Evolutionary conservation across 176 grass and related monocot species (phyloP).

Genomic region (Pontederia paniculata): DNA sequence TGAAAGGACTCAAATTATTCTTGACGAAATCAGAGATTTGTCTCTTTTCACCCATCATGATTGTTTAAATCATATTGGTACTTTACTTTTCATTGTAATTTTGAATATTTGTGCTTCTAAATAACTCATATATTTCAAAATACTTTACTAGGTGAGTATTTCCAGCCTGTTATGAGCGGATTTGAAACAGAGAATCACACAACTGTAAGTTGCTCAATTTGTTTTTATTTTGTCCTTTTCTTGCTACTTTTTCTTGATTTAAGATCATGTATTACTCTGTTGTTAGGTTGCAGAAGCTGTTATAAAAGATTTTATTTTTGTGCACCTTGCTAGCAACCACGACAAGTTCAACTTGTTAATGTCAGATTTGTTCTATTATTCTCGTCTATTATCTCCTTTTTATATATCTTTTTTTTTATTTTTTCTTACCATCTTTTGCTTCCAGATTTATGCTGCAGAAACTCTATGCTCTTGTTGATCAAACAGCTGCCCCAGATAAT

Average conservation of each 20-base stretch:
- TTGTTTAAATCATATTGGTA: slow-evolving; percentile 90
- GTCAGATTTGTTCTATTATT: slow-evolving; percentile 32
- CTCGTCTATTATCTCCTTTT: slow-evolving; percentile 5
- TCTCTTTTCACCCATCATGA: slow-evolving; percentile 61
- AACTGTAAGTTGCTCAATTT: slow-evolving; percentile 40
- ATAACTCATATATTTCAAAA: slow-evolving; percentile 8
- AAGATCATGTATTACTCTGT: background rate
- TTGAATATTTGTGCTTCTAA: slow-evolving; percentile 22
- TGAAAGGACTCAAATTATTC: slow-evolving; percentile 95
- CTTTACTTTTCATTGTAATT: slow-evolving; percentile 17
- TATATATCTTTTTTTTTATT: slow-evolving; percentile 4
- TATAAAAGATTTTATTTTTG: slow-evolving; percentile 74
- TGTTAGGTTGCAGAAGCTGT: slow-evolving; percentile 88
- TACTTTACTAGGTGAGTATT: slow-evolving; percentile 68
- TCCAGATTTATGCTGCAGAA: slow-evolving; percentile 98
- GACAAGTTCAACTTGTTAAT: slow-evolving; percentile 89
- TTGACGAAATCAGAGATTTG: slow-evolving; percentile 69
- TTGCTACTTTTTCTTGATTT: background rate
- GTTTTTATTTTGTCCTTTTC: slow-evolving; percentile 25
- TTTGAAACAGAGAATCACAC: slow-evolving; percentile 61
- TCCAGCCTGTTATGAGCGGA: slow-evolving; percentile 72
- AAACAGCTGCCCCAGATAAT: slow-evolving; percentile 87
- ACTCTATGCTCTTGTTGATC: slow-evolving; percentile 85
- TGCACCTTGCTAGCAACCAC: slow-evolving; percentile 58
- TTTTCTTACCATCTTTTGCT: slow-evolving; percentile 11